Base-by-base conservation (phyloP, 495 filamentous ascomycete species). In the Clohesyomyces aquaticus region DNA sequence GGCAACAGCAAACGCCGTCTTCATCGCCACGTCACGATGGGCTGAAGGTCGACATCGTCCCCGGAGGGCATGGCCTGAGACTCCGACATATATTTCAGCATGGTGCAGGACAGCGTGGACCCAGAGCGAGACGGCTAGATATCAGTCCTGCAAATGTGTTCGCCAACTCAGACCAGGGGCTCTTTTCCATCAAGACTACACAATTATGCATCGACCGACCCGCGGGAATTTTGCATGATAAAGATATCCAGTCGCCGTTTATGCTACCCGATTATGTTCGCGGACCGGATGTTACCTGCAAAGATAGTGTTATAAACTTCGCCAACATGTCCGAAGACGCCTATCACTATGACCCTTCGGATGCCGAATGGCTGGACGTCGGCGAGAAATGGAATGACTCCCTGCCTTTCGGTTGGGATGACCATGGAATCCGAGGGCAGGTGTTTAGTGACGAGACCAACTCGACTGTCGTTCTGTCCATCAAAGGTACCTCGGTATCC, bases 301-400 rank as follows among this genome's bases (percentile, higher is more conserved):
- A 65, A 21, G 18, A 45, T n/a, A 69, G 61, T 14, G 22, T 65
- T 22, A 38, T 63, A 23, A 59, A 27, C 35, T 55, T 69, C 26
- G 66, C 66, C 38, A 28, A 49, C 26, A 65, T 69, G 61, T 55
- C 66, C 4, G 61, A 63, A 51, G 66, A 69, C 22, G 66, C 66
- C 1, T 69, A 69, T 45, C 60, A 60, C 22, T 61, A 61, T 1
- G 61, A 60, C 22, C 51, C 42, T 16, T 46, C 42, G 6, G 59
- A 63, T 56, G 55, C 59, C 3, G 61, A 64, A 54, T 63, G 59
- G 59, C 19, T 69, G 16, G 61, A 69, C 25, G 46, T 59, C 11
- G 61, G 52, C 18, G 21, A 46, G 9, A 59, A 50, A 29, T 69
- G 49, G 38, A 69, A 69, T 56, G 26, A 55, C 25, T 48, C 55